Evolutionary conservation across 2,329 filamentous ascomycete genomes (phyloP).

Genomic region (Thielaviopsis punctulata): DNA sequence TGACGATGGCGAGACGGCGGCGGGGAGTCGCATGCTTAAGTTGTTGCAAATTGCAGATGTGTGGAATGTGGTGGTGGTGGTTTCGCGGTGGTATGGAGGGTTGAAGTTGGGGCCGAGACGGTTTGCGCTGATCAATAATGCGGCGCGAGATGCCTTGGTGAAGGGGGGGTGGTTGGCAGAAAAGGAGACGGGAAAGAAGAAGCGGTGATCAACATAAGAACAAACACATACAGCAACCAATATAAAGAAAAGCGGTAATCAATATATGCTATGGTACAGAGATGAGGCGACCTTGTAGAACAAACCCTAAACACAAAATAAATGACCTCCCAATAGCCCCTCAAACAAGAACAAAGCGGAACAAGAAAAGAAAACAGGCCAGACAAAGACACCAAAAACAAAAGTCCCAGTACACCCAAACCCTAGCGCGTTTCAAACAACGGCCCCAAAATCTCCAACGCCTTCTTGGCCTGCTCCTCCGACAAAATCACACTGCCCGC

Average conservation of each 20-base stretch:
- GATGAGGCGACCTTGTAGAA: no score
- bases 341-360: not conserved
- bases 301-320: not conserved
- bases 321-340: not conserved
- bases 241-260: not conserved
- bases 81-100: conserved; percentile 90
- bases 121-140: conserved; percentile 79
- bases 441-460: conserved; percentile 50
- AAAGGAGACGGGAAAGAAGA: conserved; percentile 25
- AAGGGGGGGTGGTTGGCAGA: conserved; percentile 53
- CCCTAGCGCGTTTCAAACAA: conserved; percentile 24
- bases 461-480: conserved; percentile 19
- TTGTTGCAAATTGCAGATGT: conserved; percentile 89
- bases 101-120: conserved; percentile 74
- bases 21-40: conserved; percentile 69
- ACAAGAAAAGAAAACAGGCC: not conserved
- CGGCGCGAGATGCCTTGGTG: conserved; percentile 69
- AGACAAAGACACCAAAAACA: not conserved
- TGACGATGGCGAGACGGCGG: conserved; percentile 89
- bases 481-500: conserved; percentile 80
- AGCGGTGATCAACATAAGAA: conserved; percentile 16
- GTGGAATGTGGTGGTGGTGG: conserved; percentile 84
- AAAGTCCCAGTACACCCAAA: not conserved
- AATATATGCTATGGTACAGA: not conserved
- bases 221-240: not conserved